Conservation (phyloP, 495 filamentous ascomycete genomes). For the Tuber indicum region DNA sequence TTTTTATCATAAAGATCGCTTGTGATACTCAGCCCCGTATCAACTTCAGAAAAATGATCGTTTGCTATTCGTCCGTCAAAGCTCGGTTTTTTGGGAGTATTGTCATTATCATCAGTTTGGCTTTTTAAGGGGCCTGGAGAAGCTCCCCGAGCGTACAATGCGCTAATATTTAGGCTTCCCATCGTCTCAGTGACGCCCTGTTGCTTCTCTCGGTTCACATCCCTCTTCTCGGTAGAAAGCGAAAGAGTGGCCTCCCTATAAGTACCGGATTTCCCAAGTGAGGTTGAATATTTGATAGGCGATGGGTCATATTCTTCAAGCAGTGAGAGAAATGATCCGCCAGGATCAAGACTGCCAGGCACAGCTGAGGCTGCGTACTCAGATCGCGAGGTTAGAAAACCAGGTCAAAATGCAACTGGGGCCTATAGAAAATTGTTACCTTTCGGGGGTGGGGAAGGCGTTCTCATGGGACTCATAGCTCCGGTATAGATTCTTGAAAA, state of each 20-base stretch:
- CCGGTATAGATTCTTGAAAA: neutral
- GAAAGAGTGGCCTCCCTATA: neutral
- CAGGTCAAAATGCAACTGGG: neutral
- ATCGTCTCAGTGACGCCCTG: neutral
- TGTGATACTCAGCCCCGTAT: neutral
- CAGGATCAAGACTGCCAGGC: neutral
- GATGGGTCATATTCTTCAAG: neutral
- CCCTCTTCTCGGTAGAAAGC: neutral
- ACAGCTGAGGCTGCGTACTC: neutral
- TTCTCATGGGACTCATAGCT: neutral
- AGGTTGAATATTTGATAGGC: neutral
- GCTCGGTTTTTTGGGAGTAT: neutral
- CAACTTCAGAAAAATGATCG: neutral
- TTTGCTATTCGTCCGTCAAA: neutral
- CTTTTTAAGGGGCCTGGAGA: neutral
- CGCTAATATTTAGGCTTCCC: neutral
- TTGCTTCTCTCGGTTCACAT: neutral
- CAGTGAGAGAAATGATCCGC: neutral
- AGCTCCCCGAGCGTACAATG: neutral
- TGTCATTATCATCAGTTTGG: neutral
- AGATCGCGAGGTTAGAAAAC: neutral
- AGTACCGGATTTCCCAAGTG: neutral
- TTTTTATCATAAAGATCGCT: neutral
- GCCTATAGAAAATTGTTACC: neutral
- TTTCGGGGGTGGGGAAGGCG: neutral